Conservation (phyloP, 1,284 basidiomycete species). For the Wallemia hederae region DNA sequence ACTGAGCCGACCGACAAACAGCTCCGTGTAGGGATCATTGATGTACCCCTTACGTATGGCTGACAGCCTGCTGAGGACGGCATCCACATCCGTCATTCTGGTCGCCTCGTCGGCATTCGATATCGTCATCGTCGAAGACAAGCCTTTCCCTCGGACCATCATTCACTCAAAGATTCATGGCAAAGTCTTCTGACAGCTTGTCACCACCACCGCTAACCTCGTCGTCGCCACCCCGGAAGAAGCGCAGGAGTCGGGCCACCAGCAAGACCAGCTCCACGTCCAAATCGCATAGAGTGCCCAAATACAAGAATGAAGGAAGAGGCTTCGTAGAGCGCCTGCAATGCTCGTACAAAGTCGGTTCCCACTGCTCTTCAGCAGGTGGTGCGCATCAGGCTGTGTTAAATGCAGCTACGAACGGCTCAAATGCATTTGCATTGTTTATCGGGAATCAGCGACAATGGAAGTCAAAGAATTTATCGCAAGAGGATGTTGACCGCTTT, state of each 20-base stretch:
- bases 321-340: constrained; percentile 3
- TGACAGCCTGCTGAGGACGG: background rate
- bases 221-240: too few relatives aligned
- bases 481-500: constrained; percentile 25
- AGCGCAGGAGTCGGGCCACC: too few relatives aligned
- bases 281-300: too few relatives aligned
- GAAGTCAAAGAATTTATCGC: constrained; percentile 29
- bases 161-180: too few relatives aligned
- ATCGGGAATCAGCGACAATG: constrained; percentile 57
- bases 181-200: too few relatives aligned
- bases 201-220: too few relatives aligned
- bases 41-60: background rate
- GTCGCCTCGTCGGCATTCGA: background rate
- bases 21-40: background rate
- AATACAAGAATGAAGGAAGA: background rate
- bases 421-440: constrained; percentile 54
- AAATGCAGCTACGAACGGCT: constrained; percentile 40
- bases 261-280: too few relatives aligned
- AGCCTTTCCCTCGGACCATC: too few relatives aligned
- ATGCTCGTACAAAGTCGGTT: constrained; percentile 36
- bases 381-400: constrained; percentile 42
- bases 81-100: background rate
- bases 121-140: background rate
- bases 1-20: background rate
- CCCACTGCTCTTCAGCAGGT: constrained; percentile 50